These are phyloP conservation scores for Globisporangium splendens DNA, from an alignment of 352 stramenopile species.

Conservation along the genomic window DNA sequence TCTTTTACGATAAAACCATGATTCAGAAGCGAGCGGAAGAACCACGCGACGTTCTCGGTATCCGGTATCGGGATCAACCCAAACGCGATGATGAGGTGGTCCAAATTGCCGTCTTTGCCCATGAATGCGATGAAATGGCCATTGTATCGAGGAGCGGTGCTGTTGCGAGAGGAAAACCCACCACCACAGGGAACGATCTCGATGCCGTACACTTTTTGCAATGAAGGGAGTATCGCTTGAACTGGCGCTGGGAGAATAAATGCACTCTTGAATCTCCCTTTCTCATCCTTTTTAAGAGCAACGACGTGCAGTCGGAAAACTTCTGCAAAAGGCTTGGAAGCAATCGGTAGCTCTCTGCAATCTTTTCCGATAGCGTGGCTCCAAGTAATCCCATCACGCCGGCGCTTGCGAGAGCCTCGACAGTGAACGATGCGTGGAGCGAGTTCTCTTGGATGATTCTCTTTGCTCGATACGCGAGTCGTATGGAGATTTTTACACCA, in stretches of 20 bases:
- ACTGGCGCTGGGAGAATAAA: conserved; percentile 72
- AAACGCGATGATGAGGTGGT: conserved; percentile 67
- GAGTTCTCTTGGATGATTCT: conserved; percentile 24
- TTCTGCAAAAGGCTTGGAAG: conserved; percentile 70
- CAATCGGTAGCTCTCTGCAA: conserved; percentile 82
- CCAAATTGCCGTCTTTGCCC: conserved; percentile 63
- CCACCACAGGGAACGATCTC: conserved; percentile 61
- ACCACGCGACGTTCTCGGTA: conserved; percentile 76
- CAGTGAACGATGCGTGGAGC: conserved; percentile 55
- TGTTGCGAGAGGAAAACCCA: no score
- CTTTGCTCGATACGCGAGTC: conserved; percentile 19
- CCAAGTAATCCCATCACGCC: conserved; percentile 67
- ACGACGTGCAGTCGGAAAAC: conserved; percentile 63
- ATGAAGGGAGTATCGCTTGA: conserved; percentile 31
- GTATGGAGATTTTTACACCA: conserved; percentile 20
- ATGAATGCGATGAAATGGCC: conserved; percentile 60
- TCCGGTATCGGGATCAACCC: conserved; percentile 59
- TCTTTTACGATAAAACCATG: conserved; percentile 46
- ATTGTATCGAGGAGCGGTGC: conserved; percentile 28
- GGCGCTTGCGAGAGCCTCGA: conserved; percentile 61
- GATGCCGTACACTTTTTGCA: conserved; percentile 72
- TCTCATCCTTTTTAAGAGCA: conserved; percentile 55
- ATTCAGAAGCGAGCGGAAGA: conserved; percentile 49
- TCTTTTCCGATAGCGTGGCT: conserved; percentile 63
- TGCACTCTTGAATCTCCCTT: conserved; percentile 62